Conservation (phyloP, 331 rosid genomes). For the Phaseolus coccineus region DNA sequence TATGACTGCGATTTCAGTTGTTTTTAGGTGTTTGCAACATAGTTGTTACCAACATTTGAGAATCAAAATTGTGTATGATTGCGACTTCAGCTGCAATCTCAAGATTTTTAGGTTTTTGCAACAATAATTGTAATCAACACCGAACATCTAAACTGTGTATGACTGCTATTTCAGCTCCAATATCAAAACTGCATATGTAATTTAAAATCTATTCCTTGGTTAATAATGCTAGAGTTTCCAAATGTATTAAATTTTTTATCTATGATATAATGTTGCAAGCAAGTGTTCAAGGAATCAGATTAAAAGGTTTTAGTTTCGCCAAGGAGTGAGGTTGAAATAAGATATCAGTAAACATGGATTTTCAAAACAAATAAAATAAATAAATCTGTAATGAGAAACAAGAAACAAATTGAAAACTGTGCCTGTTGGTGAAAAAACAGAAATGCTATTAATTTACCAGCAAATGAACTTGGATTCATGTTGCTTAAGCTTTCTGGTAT, state of each 20-base stretch:
- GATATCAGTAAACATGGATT: neutral
- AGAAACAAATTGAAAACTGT: neutral
- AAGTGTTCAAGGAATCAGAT: neutral
- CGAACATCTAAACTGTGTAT: neutral
- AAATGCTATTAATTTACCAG: conserved; percentile 53
- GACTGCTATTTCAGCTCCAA: neutral
- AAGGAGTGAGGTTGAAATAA: neutral
- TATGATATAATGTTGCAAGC: neutral
- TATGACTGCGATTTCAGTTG: no score
- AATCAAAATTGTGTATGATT: no score
- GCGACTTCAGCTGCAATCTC: no score
- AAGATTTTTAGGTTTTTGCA: no score
- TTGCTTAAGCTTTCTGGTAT: conserved; percentile 58
- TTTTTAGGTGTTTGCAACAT: no score
- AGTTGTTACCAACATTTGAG: no score
- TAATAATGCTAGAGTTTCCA: neutral
- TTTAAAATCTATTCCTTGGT: neutral
- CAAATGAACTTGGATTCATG: conserved; percentile 39
- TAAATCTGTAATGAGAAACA: neutral
- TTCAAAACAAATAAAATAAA: conserved; percentile 12
- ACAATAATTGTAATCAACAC: no score
- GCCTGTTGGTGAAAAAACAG: neutral
- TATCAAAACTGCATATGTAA: neutral
- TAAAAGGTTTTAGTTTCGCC: neutral
- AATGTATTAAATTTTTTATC: neutral